Conservation (phyloP, 331 rosid species). For the Spiraea crenata region DNA sequence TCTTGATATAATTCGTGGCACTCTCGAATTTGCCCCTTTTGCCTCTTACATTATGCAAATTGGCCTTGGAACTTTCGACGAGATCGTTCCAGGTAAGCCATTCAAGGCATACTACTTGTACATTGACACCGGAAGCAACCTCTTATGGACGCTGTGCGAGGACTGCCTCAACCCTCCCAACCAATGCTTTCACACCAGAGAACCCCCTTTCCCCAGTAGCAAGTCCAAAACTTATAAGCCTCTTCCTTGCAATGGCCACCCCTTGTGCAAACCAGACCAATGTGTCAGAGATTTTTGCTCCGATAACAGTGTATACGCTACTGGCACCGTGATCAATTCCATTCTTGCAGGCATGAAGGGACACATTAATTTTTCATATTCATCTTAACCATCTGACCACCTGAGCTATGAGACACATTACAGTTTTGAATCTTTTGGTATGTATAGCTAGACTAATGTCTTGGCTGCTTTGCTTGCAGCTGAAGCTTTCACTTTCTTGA, state of each 20-base stretch:
- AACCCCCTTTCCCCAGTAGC: not conserved
- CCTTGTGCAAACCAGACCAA: not conserved
- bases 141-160: not conserved
- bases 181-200: conserved; percentile 1
- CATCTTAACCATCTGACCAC: too few species aligned
- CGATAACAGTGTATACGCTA: not conserved
- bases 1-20: not conserved
- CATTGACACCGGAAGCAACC: not conserved
- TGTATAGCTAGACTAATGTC: too few species aligned
- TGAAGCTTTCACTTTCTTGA: not conserved
- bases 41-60: not conserved
- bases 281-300: not conserved
- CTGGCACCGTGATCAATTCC: not conserved
- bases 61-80: not conserved
- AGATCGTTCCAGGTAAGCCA: not conserved
- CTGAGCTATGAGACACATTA: too few species aligned
- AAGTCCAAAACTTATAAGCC: not conserved
- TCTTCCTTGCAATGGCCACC: not conserved
- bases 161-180: not conserved
- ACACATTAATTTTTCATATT: too few species aligned
- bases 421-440: too few species aligned
- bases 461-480: not conserved
- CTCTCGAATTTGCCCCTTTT: not conserved
- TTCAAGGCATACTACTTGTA: not conserved
- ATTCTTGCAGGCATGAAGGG: conserved; percentile 11